These are phyloP conservation scores for Grosmannia clavigera DNA, from an alignment of 2,329 filamentous ascomycete genomes.

Conservation along the genomic window DNA sequence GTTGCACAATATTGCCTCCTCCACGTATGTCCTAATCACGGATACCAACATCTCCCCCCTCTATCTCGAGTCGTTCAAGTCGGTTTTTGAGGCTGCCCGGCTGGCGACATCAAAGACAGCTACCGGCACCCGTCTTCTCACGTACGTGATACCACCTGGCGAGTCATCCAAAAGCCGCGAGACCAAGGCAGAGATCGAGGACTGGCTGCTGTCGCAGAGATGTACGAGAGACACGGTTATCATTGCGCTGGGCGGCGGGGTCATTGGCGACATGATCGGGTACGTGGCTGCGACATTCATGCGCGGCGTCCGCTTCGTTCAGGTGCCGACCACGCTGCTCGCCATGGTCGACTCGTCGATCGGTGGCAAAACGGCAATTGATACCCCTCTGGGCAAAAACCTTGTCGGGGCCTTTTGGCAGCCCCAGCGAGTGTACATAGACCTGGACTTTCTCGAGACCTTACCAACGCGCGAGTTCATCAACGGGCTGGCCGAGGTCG, in stretches of 20 bases:
- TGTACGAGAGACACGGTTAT: conserved; percentile 93
- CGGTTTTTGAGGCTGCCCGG: conserved; percentile 44
- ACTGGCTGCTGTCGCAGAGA: conserved; percentile 90
- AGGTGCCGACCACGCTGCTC: conserved; percentile 88
- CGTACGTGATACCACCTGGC: conserved; percentile 77
- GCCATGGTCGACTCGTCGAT: conserved; percentile 99
- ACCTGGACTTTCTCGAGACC: conserved; percentile 82
- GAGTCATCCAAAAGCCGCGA: conserved; percentile 88
- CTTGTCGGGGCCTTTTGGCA: conserved; percentile 95
- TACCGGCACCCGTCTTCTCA: conserved; percentile 55
- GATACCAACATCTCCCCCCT: conserved; percentile 79
- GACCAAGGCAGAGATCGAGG: conserved; percentile 91
- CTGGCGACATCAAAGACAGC: conserved; percentile 19
- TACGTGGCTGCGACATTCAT: conserved; percentile 98
- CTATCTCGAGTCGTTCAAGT: conserved; percentile 69
- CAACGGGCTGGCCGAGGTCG: conserved; percentile 97
- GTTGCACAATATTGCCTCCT: conserved; percentile 62
- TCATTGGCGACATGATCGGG: conserved; percentile 96
- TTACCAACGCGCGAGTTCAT: conserved; percentile 86
- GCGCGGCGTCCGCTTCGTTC: conserved; percentile 90
- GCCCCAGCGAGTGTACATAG: conserved; percentile 85
- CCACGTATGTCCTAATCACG: conserved; percentile 92
- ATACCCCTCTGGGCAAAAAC: conserved; percentile 93
- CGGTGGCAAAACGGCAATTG: conserved; percentile 95
- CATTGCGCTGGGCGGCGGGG: conserved; percentile 86